Conservation (phyloP, 768 basidiomycete species). For the Panaeolus papilionaceus region DNA sequence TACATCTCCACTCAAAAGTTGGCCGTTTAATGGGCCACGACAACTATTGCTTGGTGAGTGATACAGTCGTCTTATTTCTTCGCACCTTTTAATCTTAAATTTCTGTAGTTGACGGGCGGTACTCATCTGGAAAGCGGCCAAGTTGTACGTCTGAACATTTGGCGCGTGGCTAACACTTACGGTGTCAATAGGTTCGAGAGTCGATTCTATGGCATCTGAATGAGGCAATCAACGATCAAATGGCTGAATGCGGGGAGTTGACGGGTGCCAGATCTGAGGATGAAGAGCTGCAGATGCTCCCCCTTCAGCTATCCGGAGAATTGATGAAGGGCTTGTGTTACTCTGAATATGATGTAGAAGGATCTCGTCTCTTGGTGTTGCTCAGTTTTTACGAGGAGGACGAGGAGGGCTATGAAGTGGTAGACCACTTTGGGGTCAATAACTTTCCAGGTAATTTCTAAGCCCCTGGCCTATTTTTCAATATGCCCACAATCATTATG, state of each 20-base stretch:
- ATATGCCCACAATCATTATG: background rate
- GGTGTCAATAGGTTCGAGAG: background rate
- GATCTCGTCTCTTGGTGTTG: background rate
- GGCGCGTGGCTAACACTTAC: background rate
- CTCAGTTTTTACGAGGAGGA: background rate
- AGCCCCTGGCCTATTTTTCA: background rate
- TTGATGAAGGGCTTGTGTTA: background rate
- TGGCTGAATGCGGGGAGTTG: too few relatives aligned
- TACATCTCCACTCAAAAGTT: background rate
- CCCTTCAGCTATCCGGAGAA: background rate
- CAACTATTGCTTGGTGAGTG: background rate
- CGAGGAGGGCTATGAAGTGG: background rate
- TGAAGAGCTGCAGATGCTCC: background rate
- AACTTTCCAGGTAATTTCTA: background rate
- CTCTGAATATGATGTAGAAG: background rate
- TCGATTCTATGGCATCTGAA: background rate
- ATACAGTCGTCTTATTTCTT: background rate
- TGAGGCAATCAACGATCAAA: too few relatives aligned
- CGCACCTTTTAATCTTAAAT: background rate
- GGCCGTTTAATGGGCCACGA: background rate
- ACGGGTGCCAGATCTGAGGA: background rate
- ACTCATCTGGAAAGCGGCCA: background rate
- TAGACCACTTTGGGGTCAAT: background rate
- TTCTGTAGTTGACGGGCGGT: background rate
- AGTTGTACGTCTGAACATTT: background rate